phyloP scores from a whole-genome alignment of 768 basidiomycete species.

The Tylopilus plumbeoviolaceoides region DNA sequence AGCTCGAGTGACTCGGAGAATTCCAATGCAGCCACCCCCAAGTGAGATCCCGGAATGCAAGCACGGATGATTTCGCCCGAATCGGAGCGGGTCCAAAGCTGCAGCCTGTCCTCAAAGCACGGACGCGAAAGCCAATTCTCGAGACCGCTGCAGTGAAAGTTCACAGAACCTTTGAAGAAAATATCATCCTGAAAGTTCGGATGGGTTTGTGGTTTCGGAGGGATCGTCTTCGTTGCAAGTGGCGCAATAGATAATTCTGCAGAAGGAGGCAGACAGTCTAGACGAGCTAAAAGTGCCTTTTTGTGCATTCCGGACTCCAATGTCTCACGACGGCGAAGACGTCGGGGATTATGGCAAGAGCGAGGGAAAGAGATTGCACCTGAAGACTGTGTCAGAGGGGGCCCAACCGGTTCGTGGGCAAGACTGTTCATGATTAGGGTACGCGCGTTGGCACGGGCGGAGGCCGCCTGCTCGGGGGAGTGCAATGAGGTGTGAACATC shows the following conservation, averaged over 20 bases:
- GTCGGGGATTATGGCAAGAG: conserved; percentile 44
- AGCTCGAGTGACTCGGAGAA: conserved; percentile 65
- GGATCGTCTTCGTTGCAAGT: conserved; percentile 35
- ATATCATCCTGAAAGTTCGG: conserved; percentile 32
- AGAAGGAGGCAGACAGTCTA: conserved; percentile 38
- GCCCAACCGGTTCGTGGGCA: conserved; percentile 33
- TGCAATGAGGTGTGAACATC: conserved; percentile 11
- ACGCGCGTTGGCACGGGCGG: conserved; percentile 38
- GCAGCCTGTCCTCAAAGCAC: conserved; percentile 70
- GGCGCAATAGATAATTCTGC: conserved; percentile 44
- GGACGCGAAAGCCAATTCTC: conserved; percentile 68
- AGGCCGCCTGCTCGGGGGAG: conserved; percentile 26
- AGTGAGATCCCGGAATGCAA: conserved; percentile 44
- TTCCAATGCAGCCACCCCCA: conserved; percentile 69
- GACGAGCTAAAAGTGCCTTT: conserved; percentile 44
- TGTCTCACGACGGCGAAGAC: conserved; percentile 36
- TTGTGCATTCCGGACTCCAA: conserved; percentile 48
- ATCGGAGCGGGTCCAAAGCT: conserved; percentile 47
- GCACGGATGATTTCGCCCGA: conserved; percentile 32
- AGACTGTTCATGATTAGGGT: conserved; percentile 47
- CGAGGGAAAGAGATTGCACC: conserved; percentile 46
- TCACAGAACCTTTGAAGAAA: conserved; percentile 17
- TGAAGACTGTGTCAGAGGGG: conserved; percentile 46
- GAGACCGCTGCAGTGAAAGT: conserved; percentile 48
- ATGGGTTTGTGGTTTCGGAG: conserved; percentile 26